Evolutionary conservation across 2,329 filamentous ascomycete genomes (phyloP).

Genomic region (Alternaria sp.): DNA sequence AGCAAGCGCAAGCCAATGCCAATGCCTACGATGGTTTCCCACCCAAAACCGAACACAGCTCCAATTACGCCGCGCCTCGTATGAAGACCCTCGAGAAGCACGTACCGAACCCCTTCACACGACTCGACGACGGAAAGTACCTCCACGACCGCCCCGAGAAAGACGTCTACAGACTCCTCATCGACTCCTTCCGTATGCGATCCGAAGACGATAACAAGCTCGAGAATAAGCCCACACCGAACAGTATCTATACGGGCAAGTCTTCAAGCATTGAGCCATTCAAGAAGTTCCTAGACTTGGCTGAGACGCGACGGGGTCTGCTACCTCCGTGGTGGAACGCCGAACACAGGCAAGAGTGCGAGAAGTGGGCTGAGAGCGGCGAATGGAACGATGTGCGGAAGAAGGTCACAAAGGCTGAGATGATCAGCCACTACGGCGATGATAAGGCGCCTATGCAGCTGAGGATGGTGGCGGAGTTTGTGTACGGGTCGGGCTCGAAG

Average conservation of each 20-base stretch:
- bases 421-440: too few relatives aligned
- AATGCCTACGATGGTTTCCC: not conserved
- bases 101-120: constrained; percentile 30
- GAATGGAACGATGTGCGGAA: too few relatives aligned
- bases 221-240: too few relatives aligned
- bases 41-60: constrained; percentile 4
- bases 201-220: not conserved
- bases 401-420: too few relatives aligned
- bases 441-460: constrained; percentile 23
- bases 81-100: constrained; percentile 20
- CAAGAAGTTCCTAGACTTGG: too few relatives aligned
- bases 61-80: constrained; percentile 1
- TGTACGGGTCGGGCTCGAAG: constrained; percentile 22
- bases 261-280: too few relatives aligned
- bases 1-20: not conserved
- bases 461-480: constrained; percentile 30
- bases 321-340: too few relatives aligned
- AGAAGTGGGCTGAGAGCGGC: too few relatives aligned
- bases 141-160: constrained; percentile 32
- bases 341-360: too few relatives aligned
- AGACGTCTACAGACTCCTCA: constrained; percentile 38
- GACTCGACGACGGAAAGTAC: constrained; percentile 27
- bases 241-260: too few relatives aligned
- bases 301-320: too few relatives aligned
- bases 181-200: constrained; percentile 39